These are phyloP conservation scores for Bonia amplexicaulis DNA, from an alignment of 176 grass and related monocot species.

Conservation along the genomic window DNA sequence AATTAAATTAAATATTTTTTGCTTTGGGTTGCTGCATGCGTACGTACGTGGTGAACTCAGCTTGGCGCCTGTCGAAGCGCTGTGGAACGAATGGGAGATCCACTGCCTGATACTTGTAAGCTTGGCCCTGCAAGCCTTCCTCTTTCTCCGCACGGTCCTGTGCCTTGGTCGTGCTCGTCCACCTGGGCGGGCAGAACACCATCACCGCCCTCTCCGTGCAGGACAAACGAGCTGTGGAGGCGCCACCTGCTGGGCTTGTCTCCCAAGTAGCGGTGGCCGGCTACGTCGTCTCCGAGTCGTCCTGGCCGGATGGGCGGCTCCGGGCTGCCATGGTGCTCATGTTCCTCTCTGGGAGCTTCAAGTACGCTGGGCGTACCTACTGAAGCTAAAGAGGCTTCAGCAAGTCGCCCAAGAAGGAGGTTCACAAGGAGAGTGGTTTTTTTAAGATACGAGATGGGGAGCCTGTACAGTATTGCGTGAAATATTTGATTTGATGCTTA, in stretches of 20 bases:
- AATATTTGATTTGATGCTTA: background rate
- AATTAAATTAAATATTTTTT: background rate
- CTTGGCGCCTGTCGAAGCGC: background rate
- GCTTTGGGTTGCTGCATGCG: background rate
- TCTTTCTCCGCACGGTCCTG: background rate
- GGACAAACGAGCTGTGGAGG: background rate
- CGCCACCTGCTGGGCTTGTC: background rate
- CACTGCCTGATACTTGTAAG: background rate
- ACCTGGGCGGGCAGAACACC: constrained; percentile 6
- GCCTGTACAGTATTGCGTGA: background rate
- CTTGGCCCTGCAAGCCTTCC: background rate
- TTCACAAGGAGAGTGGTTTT: too few relatives aligned
- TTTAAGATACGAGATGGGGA: too few relatives aligned
- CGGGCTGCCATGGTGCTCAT: background rate
- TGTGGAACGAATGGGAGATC: constrained; percentile 13
- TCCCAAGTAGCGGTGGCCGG: background rate
- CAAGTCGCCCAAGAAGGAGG: too few relatives aligned
- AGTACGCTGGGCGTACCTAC: background rate
- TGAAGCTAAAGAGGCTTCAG: too few relatives aligned
- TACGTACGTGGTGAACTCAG: background rate
- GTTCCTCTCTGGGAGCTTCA: background rate
- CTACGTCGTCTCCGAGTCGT: background rate
- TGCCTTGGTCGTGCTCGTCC: background rate
- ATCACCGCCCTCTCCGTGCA: background rate
- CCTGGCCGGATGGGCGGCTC: background rate